Evolutionary conservation across 2,329 filamentous ascomycete genomes (phyloP).

Genomic region (Simplicillium aogashimaense): DNA sequence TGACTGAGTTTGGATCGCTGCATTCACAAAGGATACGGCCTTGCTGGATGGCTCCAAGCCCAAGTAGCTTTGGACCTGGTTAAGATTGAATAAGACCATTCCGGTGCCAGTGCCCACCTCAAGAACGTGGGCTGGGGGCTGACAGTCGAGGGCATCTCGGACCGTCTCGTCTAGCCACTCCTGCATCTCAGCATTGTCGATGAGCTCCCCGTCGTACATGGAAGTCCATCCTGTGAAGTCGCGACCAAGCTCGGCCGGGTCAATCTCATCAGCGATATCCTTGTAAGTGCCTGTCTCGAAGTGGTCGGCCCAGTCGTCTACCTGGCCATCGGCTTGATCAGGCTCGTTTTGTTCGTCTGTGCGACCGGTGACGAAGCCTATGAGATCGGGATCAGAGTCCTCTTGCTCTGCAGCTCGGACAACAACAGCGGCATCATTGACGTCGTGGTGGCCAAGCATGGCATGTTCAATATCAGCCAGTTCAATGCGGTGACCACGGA

Average conservation of each 20-base stretch:
- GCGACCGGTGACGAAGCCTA: constrained; percentile 4
- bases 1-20: constrained; percentile 7
- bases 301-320: constrained; percentile 10
- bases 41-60: constrained; percentile 16
- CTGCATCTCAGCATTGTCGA: constrained; percentile 17
- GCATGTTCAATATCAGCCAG: constrained; percentile 16
- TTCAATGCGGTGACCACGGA: constrained; percentile 20
- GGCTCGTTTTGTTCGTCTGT: constrained; percentile 1
- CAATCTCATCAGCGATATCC: constrained; percentile 7
- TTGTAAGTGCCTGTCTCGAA: constrained; percentile 10
- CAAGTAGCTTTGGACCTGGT: constrained; percentile 12
- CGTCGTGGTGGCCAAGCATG: constrained; percentile 6
- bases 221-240: constrained; percentile 22
- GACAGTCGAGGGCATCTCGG: constrained; percentile 8
- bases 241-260: constrained; percentile 8
- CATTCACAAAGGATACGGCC: constrained; percentile 12
- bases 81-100: constrained; percentile 20
- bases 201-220: constrained; percentile 17
- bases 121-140: constrained; percentile 9
- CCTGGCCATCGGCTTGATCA: constrained; percentile 6
- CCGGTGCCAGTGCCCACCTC: constrained; percentile 20
- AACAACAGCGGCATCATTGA: constrained; percentile 12
- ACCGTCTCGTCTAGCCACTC: constrained; percentile 22
- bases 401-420: constrained; percentile 4
- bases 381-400: constrained; percentile 1